Base-by-base conservation (phyloP, 2,329 filamentous ascomycete species). In the Talaromyces verruculosus region DNA sequence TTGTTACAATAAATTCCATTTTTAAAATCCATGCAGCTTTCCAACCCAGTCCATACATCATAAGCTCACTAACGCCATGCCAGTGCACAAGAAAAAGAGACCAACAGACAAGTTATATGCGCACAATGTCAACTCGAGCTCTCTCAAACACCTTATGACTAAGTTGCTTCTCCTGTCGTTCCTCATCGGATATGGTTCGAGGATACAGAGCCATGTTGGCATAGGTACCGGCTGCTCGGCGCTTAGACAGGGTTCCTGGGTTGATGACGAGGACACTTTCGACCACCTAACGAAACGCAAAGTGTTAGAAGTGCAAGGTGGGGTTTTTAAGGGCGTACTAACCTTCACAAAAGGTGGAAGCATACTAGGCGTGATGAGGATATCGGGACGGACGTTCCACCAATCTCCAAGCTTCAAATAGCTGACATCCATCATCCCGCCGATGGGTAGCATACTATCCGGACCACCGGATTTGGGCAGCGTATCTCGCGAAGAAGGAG, bases 321-420 rank as follows among this genome's bases (percentile, higher is more conserved):
- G 19, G 17, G 17, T 30, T 33, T 5, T n/a, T 8, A 55, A 8
- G n/a, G 19, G 13, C 19, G 22, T 41, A 67, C 84, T 70, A 82
- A 95, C 93, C 87, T 91, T 96, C 45, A 92, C 91, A 82, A 96
- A 97, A 2, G 93, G 90, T 28, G 91, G 91, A 71, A 98, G 78
- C 57, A 90, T 85, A 73, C 92, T 96, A 1, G 95, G 94, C 57
- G 91, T 83, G 58, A 98, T 83, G 73, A 98, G 79, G 43, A 98
- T 84, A 78, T 99, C 95, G 0, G 93, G 95, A 62, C 89, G 83
- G 2, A 93, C 90, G 69, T 90, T 91, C 72, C 95, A 85, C 88
- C 96, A 96, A 78, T 98, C 95, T 19, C 92, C 93, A 19, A 98
- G 80, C 79, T 95, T 94, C 70, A 96, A 76, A 78, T 95, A 97